These are phyloP conservation scores for Aschersonia sp. DNA, from an alignment of 2,329 filamentous ascomycete species.

Conservation along the genomic window DNA sequence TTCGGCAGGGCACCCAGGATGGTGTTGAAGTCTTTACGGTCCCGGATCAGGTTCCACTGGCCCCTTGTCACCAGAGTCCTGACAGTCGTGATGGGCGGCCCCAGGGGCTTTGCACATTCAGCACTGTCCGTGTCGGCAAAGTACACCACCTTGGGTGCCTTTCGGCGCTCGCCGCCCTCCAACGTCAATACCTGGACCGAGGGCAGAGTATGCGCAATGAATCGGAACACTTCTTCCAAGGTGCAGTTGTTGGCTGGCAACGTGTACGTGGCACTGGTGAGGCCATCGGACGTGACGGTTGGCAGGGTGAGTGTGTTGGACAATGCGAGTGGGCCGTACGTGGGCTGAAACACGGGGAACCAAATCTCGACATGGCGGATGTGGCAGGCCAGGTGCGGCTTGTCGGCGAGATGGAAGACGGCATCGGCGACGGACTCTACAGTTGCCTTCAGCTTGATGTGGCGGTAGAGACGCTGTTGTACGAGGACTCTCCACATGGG, in stretches of 20 bases:
- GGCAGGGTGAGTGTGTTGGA: constrained; percentile 31
- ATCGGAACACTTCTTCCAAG: constrained; percentile 53
- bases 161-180: constrained; percentile 65
- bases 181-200: constrained; percentile 53
- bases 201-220: constrained; percentile 44
- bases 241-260: constrained; percentile 53
- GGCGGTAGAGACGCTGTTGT: constrained; percentile 59
- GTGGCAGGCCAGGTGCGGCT: constrained; percentile 45
- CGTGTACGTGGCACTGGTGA: constrained; percentile 43
- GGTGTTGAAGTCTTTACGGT: constrained; percentile 45
- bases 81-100: constrained; percentile 30
- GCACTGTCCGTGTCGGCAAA: constrained; percentile 10
- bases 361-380: constrained; percentile 64
- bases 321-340: constrained; percentile 26
- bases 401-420: constrained; percentile 41
- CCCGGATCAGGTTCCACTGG: constrained; percentile 63
- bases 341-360: constrained; percentile 60
- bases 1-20: constrained; percentile 51
- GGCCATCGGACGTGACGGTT: constrained; percentile 37
- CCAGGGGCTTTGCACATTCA: constrained; percentile 8
- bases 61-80: constrained; percentile 58
- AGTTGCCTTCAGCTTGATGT: constrained; percentile 63
- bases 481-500: constrained; percentile 52
- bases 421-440: constrained; percentile 46
- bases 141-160: constrained; percentile 49